These are phyloP conservation scores for Suillus subalutaceus DNA, from an alignment of 768 basidiomycete genomes.

Conservation along the genomic window DNA sequence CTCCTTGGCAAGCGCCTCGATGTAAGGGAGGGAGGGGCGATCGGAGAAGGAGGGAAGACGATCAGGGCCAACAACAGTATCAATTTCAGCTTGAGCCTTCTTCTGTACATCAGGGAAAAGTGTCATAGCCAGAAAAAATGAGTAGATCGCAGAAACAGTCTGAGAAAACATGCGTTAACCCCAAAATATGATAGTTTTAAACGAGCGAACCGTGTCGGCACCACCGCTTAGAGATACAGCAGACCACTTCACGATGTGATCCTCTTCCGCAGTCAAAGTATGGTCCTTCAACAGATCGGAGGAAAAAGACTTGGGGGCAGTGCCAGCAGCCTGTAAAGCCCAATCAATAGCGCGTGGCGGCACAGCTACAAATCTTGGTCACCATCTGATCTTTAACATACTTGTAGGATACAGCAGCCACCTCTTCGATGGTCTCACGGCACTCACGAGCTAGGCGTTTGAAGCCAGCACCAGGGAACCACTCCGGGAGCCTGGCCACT, in stretches of 20 bases:
- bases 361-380: neutral
- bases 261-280: conserved; percentile 20
- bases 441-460: conserved; percentile 32
- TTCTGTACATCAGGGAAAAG: conserved; percentile 27
- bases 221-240: conserved; percentile 30
- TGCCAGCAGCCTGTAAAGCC: conserved; percentile 18
- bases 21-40: conserved; percentile 26
- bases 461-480: conserved; percentile 41
- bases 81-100: conserved; percentile 29
- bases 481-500: conserved; percentile 37
- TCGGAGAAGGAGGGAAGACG: conserved; percentile 25
- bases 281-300: conserved; percentile 14
- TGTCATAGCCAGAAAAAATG: conserved; percentile 30
- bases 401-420: conserved; percentile 47
- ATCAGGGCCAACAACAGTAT: conserved; percentile 22
- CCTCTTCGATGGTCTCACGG: conserved; percentile 30
- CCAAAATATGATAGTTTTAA: conserved; percentile 23
- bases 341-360: neutral
- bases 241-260: conserved; percentile 22
- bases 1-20: conserved; percentile 29
- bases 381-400: conserved; percentile 53
- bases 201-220: conserved; percentile 44
- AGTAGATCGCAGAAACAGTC: conserved; percentile 20
- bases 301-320: conserved; percentile 22
- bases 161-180: neutral